Evolutionary conservation across 805 yeast genomes (phyloP).

Genomic region (Starmera quercuum): DNA sequence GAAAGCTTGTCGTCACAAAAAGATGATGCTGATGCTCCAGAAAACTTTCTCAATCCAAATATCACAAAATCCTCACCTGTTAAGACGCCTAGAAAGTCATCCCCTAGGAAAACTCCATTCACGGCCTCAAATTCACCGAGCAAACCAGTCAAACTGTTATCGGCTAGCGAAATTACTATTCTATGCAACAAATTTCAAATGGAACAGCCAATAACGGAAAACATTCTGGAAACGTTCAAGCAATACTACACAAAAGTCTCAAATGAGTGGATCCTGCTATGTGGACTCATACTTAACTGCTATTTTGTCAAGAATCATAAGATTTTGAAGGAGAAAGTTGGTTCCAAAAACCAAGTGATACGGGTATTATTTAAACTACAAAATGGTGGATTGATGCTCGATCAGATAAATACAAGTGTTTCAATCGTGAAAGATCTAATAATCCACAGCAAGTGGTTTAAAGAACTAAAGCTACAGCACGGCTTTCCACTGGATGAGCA

Average conservation of each 20-base stretch:
- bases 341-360: conserved; percentile 39
- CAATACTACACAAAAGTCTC: conserved; percentile 44
- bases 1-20: conserved; percentile 21
- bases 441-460: conserved; percentile 54
- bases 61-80: background rate
- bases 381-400: conserved; percentile 41
- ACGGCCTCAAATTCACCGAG: conserved; percentile 12
- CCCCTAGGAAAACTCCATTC: conserved; percentile 1
- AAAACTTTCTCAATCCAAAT: conserved; percentile 4
- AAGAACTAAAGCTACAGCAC: conserved; percentile 41
- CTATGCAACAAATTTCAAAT: conserved; percentile 60
- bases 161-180: conserved; percentile 34
- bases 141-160: conserved; percentile 23
- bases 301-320: conserved; percentile 46
- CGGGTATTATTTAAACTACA: conserved; percentile 46
- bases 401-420: conserved; percentile 46
- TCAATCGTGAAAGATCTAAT: conserved; percentile 46
- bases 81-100: conserved; percentile 1
- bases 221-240: conserved; percentile 42
- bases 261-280: conserved; percentile 62
- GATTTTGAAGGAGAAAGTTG: conserved; percentile 36
- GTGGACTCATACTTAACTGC: conserved; percentile 58
- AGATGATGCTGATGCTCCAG: conserved; percentile 19
- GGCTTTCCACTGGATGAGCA: conserved; percentile 20
- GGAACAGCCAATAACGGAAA: conserved; percentile 43